Base-by-base conservation (phyloP, 805 yeast genomes). In the Wickerhamomyces alni region DNA sequence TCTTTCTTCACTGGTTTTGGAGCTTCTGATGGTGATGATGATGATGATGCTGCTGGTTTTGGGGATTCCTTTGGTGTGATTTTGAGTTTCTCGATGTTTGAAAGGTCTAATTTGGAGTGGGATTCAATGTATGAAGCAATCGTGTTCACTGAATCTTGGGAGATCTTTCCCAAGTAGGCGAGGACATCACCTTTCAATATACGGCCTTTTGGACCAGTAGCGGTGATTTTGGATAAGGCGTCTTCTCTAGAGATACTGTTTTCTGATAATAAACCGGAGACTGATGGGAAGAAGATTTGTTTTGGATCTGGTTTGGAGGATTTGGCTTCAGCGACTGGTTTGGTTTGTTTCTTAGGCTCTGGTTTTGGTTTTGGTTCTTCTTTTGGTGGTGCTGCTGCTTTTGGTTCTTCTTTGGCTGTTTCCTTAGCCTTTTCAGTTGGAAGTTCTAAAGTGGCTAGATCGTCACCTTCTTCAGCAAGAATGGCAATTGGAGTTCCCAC, bases 401-500 rank as follows among this genome's bases (percentile, higher is more conserved):
- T 21, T 12, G 41, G 16, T 26, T 26, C 28, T 26, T 10, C 15
- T 11, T 10, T 11, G 5, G 40, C 22, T 30, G 12, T 8, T 15
- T 15, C 22, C 9, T 17, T 40, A 3, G 59, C 47, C 19, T 61
- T 58, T 13, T 26, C 40, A 5, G 17, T 22, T 25, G 95, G 94
- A 43, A 70, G 59, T 48, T 75, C 79, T 46, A 88, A 65, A 13
- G 75, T 62, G 9, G 75, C 56, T 45, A 91, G 57, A 56, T 89
- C 95, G 57, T 93, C 99, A 27, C 78, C 94, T 1, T 77, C 80
- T 50, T 89, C 98, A 11, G 96, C 97, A 42, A 86, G 50, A 39
- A 77, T 78, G 0, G 97, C 99, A 64, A 91, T 91, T 22, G 95
- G 82, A 33, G 73, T 67, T n/a, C 96, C 96, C 9, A 91, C 98